phyloP scores from a whole-genome alignment of 2,329 filamentous ascomycete species.

The Aaosphaeria arxii region DNA sequence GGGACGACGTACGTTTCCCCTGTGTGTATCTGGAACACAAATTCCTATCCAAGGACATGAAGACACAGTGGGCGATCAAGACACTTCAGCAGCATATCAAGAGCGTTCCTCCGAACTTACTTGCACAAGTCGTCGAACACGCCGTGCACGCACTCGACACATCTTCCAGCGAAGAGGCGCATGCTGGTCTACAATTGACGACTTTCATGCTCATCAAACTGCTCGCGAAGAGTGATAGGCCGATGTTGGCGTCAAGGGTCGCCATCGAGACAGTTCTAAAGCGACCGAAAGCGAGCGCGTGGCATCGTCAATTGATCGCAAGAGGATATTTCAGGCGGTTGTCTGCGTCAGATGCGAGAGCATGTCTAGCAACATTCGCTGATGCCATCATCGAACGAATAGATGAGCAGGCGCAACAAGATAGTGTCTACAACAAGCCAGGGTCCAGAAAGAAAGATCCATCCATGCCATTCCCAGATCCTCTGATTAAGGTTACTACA shows the following conservation, averaged over 20 bases:
- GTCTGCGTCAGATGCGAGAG: slow-evolving; percentile 23
- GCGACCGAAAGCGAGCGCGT: slow-evolving; percentile 39
- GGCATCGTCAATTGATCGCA: slow-evolving; percentile 39
- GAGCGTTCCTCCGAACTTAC: slow-evolving; percentile 17
- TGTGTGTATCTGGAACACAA: slow-evolving; percentile 31
- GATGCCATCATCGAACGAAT: slow-evolving; percentile 26
- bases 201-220: slow-evolving; percentile 21
- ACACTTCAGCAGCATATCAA: slow-evolving; percentile 6
- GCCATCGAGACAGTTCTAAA: slow-evolving; percentile 26
- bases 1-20: slow-evolving; percentile 26
- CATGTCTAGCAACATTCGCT: slow-evolving; percentile 26
- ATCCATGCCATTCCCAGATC: neutral
- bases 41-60: slow-evolving; percentile 17
- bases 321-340: slow-evolving; percentile 30
- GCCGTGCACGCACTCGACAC: slow-evolving; percentile 8
- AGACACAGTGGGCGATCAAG: slow-evolving; percentile 5
- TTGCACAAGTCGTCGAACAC: slow-evolving; percentile 12
- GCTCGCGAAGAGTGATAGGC: slow-evolving; percentile 27
- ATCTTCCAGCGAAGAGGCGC: slow-evolving; percentile 3
- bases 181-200: slow-evolving; percentile 12
- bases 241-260: slow-evolving; percentile 24
- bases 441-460: neutral
- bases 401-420: slow-evolving; percentile 15
- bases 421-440: neutral
- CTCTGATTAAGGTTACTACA: slow-evolving; percentile 41